phyloP scores from a whole-genome alignment of 176 grass and related monocot species.

The Pharus latifolius region DNA sequence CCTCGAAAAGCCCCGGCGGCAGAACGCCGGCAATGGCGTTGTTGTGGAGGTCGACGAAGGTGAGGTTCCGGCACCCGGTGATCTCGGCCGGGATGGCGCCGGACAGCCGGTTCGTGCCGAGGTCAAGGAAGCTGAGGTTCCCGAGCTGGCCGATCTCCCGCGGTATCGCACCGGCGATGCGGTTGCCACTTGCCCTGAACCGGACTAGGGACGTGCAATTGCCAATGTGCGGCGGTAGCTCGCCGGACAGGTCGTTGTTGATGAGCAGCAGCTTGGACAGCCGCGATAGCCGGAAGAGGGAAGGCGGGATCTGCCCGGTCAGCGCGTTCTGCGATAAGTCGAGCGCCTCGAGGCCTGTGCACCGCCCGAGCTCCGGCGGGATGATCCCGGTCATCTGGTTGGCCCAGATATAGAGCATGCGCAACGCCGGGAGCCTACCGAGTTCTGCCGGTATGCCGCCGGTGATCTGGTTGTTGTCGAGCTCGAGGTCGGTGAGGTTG shows the following conservation, averaged over 20 bases:
- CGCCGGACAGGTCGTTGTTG: conserved; percentile 45
- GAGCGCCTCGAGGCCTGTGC: conserved; percentile 53
- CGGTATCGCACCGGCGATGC: conserved; percentile 38
- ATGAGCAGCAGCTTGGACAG: conserved; percentile 54
- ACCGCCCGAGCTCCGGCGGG: conserved; percentile 56
- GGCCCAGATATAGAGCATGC: conserved; percentile 65
- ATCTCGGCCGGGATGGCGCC: conserved; percentile 36
- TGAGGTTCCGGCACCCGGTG: conserved; percentile 52
- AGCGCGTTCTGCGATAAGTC: conserved; percentile 62
- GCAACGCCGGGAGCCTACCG: conserved; percentile 30
- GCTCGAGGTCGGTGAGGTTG: conserved; percentile 74
- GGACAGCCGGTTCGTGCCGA: conserved; percentile 54
- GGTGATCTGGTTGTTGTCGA: conserved; percentile 78
- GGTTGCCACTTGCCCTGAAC: conserved; percentile 49
- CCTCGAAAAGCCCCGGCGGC: conserved; percentile 28
- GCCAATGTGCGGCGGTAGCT: conserved; percentile 42
- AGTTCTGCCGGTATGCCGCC: conserved; percentile 41
- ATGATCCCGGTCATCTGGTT: conserved; percentile 58
- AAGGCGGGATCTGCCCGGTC: conserved; percentile 28
- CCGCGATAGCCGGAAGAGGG: conserved; percentile 30
- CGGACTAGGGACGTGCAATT: conserved; percentile 51
- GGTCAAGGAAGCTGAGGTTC: conserved; percentile 70
- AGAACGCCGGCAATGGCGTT: conserved; percentile 52
- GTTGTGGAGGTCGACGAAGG: conserved; percentile 72
- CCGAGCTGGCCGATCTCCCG: conserved; percentile 33